phyloP scores from a whole-genome alignment of 108 stramenopile genomes.

The Nitzschia inconspicua region DNA sequence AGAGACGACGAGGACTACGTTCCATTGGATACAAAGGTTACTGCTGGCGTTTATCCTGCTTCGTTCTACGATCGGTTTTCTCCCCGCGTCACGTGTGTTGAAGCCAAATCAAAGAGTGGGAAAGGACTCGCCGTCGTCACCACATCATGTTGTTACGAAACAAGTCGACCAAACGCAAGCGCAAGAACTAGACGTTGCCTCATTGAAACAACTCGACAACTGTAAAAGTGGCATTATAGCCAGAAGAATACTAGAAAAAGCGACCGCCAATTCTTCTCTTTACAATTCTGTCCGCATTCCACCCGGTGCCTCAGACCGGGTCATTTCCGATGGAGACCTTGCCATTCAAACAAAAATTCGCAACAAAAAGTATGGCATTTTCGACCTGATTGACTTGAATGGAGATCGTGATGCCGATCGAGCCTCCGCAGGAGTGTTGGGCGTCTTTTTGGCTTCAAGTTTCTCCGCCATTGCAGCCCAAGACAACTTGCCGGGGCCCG shows the following conservation, averaged over 20 bases:
- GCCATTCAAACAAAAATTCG: slow-evolving; percentile 75
- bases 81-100: too few species aligned
- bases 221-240: slow-evolving; percentile 53
- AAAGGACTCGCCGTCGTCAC: too few species aligned
- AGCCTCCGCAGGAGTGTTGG: slow-evolving; percentile 59
- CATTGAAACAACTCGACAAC: slow-evolving; percentile 36
- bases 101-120: too few species aligned
- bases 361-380: slow-evolving; percentile 71
- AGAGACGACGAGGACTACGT: too few species aligned
- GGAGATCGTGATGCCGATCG: slow-evolving; percentile 82
- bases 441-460: slow-evolving; percentile 51
- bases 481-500: slow-evolving; percentile 66
- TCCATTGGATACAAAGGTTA: too few species aligned
- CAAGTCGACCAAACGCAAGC: too few species aligned
- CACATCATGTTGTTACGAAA: too few species aligned
- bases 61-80: too few species aligned
- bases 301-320: slow-evolving; percentile 49
- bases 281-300: slow-evolving; percentile 64
- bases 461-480: slow-evolving; percentile 59
- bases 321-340: slow-evolving; percentile 82
- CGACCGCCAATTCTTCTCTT: slow-evolving; percentile 15
- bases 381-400: slow-evolving; percentile 77
- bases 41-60: too few species aligned
- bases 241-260: slow-evolving; percentile 27
- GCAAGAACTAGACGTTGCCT: too few species aligned